phyloP scores from a whole-genome alignment of 1,139 yeast species.

The Tardiomyces digboiensis region DNA sequence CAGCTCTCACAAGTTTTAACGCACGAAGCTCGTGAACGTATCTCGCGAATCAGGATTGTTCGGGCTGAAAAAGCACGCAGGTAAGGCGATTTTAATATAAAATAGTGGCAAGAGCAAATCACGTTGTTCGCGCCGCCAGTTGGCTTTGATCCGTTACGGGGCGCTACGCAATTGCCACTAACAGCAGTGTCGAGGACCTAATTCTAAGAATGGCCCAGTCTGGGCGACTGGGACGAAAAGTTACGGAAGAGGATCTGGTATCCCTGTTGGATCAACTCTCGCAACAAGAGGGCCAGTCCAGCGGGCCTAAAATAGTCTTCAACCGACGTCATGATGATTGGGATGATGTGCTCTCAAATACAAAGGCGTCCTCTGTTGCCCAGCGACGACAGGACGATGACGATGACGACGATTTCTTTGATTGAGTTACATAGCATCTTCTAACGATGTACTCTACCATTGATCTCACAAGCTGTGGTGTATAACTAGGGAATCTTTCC shows the following conservation, averaged over 20 bases:
- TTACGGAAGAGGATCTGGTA: conserved; percentile 73
- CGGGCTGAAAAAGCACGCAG: conserved; percentile 83
- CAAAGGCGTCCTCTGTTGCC: neutral
- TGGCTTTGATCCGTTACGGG: conserved; percentile 3
- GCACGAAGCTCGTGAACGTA: conserved; percentile 78
- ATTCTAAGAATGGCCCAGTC: conserved; percentile 62
- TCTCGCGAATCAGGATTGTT: conserved; percentile 80
- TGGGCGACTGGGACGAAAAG: conserved; percentile 67
- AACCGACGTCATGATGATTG: conserved; percentile 16
- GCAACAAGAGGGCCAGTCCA: conserved; percentile 58
- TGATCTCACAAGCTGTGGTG: too few species aligned
- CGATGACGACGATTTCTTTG: conserved; percentile 7
- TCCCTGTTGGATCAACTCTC: conserved; percentile 76
- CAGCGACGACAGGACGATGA: conserved; percentile 16
- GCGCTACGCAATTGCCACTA: too few species aligned
- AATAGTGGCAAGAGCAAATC: too few species aligned
- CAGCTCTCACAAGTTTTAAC: conserved; percentile 61
- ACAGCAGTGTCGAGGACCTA: conserved; percentile 77
- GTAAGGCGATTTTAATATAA: too few species aligned
- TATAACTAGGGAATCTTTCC: too few species aligned
- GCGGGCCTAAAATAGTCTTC: conserved; percentile 49
- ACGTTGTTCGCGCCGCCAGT: too few species aligned
- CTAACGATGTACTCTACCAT: too few species aligned
- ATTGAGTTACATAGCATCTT: conserved; percentile 25
- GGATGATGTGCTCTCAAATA: neutral